Evolutionary conservation across 192 early-diverging fungal genomes (phyloP).

Genomic region (Gaertneriomyces sp.): DNA sequence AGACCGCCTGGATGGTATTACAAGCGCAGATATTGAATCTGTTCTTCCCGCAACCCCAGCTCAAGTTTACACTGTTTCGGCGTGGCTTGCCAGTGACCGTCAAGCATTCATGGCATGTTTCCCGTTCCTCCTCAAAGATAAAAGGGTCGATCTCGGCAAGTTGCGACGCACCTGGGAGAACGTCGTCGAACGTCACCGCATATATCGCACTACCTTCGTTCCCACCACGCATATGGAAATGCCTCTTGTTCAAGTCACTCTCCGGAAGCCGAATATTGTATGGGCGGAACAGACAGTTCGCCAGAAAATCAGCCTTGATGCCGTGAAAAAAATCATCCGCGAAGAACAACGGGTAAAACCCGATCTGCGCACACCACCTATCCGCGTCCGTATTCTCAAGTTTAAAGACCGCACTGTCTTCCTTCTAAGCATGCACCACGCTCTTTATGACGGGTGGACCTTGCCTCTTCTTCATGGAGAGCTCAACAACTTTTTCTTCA

Average conservation of each 20-base stretch:
- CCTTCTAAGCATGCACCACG: slow-evolving; percentile 31
- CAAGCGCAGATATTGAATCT: background rate
- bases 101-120: slow-evolving; percentile 8
- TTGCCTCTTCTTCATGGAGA: slow-evolving; percentile 17
- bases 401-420: background rate
- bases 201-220: slow-evolving; percentile 15
- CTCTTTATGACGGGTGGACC: slow-evolving; percentile 37
- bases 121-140: background rate
- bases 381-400: background rate
- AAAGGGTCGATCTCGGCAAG: background rate
- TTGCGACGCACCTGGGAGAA: slow-evolving; percentile 6
- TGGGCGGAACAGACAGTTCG: background rate
- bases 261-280: background rate
- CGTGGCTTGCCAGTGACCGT: slow-evolving; percentile 1
- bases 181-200: background rate
- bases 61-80: slow-evolving; percentile 14
- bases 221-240: background rate
- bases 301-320: no score
- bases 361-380: slow-evolving; percentile 6
- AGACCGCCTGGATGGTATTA: no score
- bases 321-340: background rate
- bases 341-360: background rate
- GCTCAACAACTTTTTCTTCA: background rate
- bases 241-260: slow-evolving; percentile 10
- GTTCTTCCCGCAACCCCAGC: slow-evolving; percentile 9